phyloP scores from a whole-genome alignment of 2,329 filamentous ascomycete genomes.

The Rhytidhysteron rufulum region DNA sequence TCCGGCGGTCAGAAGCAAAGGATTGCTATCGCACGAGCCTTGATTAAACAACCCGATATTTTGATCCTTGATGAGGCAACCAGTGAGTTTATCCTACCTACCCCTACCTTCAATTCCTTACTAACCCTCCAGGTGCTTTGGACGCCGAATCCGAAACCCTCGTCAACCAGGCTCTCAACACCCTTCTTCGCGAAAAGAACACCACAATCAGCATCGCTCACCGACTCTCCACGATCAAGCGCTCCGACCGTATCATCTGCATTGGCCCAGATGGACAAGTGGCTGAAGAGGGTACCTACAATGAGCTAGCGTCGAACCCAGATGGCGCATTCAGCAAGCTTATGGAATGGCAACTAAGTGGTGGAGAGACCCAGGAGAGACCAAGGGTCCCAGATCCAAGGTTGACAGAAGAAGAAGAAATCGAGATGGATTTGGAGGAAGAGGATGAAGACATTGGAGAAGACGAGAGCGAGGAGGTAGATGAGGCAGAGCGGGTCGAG shows the following conservation, averaged over 20 bases:
- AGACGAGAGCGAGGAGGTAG: constrained; percentile 9
- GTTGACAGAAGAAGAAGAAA: constrained; percentile 48
- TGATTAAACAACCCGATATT: constrained; percentile 95
- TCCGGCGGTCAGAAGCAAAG: constrained; percentile 97
- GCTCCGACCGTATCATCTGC: constrained; percentile 91
- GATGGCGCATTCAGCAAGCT: constrained; percentile 87
- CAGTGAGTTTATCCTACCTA: constrained; percentile 42
- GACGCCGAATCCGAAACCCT: constrained; percentile 96
- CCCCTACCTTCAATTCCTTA: neutral
- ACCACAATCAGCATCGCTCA: constrained; percentile 98
- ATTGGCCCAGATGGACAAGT: constrained; percentile 82
- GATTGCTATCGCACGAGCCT: constrained; percentile 90
- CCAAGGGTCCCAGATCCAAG: constrained; percentile 25
- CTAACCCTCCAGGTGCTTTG: constrained; percentile 52
- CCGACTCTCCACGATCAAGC: constrained; percentile 91
- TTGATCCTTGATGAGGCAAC: constrained; percentile 94
- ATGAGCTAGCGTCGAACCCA: constrained; percentile 66
- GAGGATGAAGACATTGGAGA: constrained; percentile 33
- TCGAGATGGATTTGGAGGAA: constrained; percentile 41
- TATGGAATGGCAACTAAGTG: constrained; percentile 99
- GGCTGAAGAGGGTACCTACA: constrained; percentile 84
- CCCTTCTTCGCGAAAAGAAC: constrained; percentile 78
- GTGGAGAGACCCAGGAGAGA: constrained; percentile 55
- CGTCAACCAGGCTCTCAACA: constrained; percentile 83
- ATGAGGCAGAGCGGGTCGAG: constrained; percentile 1